Conservation (phyloP, 495 filamentous ascomycete species). For the Trichoderma orchidacearum region DNA sequence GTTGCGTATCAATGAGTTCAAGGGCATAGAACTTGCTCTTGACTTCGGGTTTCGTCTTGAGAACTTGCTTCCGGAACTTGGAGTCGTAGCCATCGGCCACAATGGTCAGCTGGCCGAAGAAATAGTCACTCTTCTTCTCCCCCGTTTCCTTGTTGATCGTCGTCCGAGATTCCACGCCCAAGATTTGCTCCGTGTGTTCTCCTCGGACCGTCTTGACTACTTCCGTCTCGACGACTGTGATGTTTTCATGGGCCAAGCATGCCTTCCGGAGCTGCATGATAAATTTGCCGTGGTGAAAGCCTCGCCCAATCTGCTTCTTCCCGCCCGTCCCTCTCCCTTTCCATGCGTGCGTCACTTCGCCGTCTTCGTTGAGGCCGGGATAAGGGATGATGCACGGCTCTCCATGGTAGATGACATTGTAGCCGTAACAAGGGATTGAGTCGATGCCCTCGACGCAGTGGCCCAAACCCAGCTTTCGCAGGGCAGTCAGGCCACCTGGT, state of each 20-base stretch:
- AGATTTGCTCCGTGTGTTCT: slow-evolving; percentile 43
- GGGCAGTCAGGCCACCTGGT: slow-evolving; percentile 73
- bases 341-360: slow-evolving; percentile 8
- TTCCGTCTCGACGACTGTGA: slow-evolving; percentile 62
- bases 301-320: slow-evolving; percentile 46
- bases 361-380: slow-evolving; percentile 21
- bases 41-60: slow-evolving; percentile 52
- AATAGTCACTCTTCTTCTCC: slow-evolving; percentile 50
- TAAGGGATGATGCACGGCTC: slow-evolving; percentile 72
- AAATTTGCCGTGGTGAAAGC: slow-evolving; percentile 78
- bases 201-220: slow-evolving; percentile 47
- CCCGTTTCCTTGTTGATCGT: slow-evolving; percentile 39
- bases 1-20: slow-evolving; percentile 73
- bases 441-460: slow-evolving; percentile 87
- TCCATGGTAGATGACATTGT: slow-evolving; percentile 75
- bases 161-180: slow-evolving; percentile 63
- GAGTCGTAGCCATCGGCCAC: slow-evolving; percentile 88
- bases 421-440: slow-evolving; percentile 66
- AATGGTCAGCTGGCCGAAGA: slow-evolving; percentile 77
- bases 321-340: slow-evolving; percentile 8
- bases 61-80: slow-evolving; percentile 76
- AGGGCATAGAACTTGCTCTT: slow-evolving; percentile 81
- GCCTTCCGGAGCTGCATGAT: slow-evolving; percentile 60
- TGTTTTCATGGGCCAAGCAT: slow-evolving; percentile 50
- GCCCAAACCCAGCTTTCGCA: slow-evolving; percentile 64